Evolutionary conservation across 495 filamentous ascomycete species (phyloP).

Genomic region (Penicillium paxilli): DNA sequence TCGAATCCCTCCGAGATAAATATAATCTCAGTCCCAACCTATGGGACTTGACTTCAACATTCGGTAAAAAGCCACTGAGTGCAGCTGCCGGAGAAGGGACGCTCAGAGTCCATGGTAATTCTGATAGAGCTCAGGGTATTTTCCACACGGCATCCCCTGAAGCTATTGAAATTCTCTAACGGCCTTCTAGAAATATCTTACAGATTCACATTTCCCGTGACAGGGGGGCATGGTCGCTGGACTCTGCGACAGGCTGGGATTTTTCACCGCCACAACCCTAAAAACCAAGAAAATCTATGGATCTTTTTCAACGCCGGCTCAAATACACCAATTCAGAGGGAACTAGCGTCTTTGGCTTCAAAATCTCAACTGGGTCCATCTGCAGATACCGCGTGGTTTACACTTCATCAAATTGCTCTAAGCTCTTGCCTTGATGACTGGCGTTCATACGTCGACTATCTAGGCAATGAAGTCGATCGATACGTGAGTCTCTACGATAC

Average conservation of each 20-base stretch:
- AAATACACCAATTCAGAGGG: background rate
- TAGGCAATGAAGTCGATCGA: background rate
- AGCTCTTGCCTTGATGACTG: background rate
- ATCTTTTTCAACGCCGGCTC: slow-evolving; percentile 15
- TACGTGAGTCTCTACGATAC: background rate
- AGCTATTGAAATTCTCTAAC: background rate
- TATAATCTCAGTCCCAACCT: background rate
- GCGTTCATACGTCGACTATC: background rate
- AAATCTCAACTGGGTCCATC: slow-evolving; percentile 8
- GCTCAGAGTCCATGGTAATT: background rate
- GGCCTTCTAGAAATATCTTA: background rate
- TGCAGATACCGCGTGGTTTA: background rate
- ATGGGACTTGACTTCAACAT: slow-evolving; percentile 4
- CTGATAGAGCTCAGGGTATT: background rate
- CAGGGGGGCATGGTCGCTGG: slow-evolving; percentile 1
- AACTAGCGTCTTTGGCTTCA: background rate
- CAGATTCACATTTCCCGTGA: background rate
- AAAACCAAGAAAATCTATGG: slow-evolving; percentile 12
- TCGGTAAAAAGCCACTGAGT: slow-evolving; percentile 1
- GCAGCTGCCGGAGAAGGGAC: background rate
- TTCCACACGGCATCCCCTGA: background rate
- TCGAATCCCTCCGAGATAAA: background rate
- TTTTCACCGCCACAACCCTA: slow-evolving; percentile 16
- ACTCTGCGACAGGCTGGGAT: slow-evolving; percentile 19
- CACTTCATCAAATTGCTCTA: background rate